These are phyloP conservation scores for Lophium mytilinum DNA, from an alignment of 495 filamentous ascomycete genomes.

Conservation along the genomic window DNA sequence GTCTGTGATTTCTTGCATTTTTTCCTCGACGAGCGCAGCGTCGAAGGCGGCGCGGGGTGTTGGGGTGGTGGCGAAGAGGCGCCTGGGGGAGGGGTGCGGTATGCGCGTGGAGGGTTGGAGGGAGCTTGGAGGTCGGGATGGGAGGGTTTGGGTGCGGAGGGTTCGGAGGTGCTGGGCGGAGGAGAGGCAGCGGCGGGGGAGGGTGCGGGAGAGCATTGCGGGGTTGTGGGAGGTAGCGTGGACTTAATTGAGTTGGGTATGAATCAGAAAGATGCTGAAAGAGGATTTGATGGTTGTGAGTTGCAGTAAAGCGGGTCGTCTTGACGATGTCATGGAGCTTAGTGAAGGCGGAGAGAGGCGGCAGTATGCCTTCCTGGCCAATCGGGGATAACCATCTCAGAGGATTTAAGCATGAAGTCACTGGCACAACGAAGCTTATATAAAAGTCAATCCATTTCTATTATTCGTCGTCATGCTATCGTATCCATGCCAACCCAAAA, in stretches of 20 bases:
- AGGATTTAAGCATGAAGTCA: too few species aligned
- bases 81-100: not conserved
- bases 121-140: not conserved
- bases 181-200: slow-evolving; percentile 7
- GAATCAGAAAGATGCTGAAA: too few species aligned
- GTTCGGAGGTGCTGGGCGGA: not conserved
- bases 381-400: too few species aligned
- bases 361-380: not conserved
- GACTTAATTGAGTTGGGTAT: too few species aligned
- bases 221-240: not conserved
- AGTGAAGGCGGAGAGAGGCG: slow-evolving; percentile 2
- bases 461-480: too few species aligned
- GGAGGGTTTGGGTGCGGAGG: not conserved
- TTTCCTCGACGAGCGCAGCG: slow-evolving; percentile 32
- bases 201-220: slow-evolving; percentile 16
- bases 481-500: too few species aligned
- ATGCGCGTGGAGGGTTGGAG: not conserved
- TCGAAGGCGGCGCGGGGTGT: not conserved
- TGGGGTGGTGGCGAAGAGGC: not conserved
- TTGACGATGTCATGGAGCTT: slow-evolving; percentile 6
- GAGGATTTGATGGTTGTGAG: not conserved
- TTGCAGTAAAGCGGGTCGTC: not conserved
- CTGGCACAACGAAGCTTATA: too few species aligned
- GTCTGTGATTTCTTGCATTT: slow-evolving; percentile 40
- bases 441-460: too few species aligned